Base-by-base conservation (phyloP, 2,329 filamentous ascomycete genomes). In the Talaromyces marneffei region DNA sequence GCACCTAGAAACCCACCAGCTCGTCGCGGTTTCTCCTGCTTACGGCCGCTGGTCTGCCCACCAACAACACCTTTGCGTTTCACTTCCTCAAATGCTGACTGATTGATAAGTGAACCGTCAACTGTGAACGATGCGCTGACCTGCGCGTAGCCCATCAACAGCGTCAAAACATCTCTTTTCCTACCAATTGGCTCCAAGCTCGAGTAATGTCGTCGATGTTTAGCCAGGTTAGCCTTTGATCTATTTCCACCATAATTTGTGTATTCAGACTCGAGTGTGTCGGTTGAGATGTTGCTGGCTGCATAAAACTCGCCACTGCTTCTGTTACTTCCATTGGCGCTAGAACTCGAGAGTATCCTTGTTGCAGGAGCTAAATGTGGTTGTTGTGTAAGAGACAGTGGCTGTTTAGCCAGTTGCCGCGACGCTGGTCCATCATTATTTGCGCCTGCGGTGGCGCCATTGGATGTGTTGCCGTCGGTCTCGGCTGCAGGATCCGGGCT, bases 131-230 rank as follows among this genome's bases (percentile, higher is more conserved):
- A 92, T 3, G 94, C 94, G 74, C 91, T 90, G 2, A 97, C 85
- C 69, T 99, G 94, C 2, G 91, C 93, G 75, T 96, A 99, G 0
- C 92, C 94, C 94, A 99, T 99, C 86, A 99, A 95, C 59, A 99
- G 78, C 1, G 88, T 87, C 72, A 97, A 92, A 58, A 65, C 66
- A 48, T 70, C 67, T 18, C 64, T 58, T 7, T 63, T 31, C 29
- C 64, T 68, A 12, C 62, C 65, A 50, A 59, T 64, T 20, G 71
- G 59, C 65, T 74, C 63, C 48, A 79, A 66, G 61, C 74, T 77
- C 46, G 82, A 83, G 57, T 74, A 71, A 66, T 79, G 75, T 56
- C 81, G 74, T 48, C 64, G 68, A 65, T 78, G 75, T 29, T 74
- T 71, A 57, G 66, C 46, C 29, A 69, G 69, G 63, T 65, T 66